Base-by-base conservation (phyloP, 257 asterid species). In the Eucommia ulmoides region DNA sequence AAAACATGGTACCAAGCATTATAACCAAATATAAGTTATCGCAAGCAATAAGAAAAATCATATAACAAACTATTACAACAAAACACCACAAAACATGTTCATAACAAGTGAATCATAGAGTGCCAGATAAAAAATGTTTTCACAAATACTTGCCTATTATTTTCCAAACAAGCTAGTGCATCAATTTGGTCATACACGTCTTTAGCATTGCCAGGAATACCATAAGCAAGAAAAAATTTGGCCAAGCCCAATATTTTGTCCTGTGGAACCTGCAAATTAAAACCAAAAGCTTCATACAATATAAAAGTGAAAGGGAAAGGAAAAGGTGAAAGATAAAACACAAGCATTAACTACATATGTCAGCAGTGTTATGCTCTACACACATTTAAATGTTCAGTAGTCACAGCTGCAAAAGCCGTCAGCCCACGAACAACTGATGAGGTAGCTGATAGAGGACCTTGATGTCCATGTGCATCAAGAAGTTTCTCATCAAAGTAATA, bases 401-500 rank as follows among this genome's bases (percentile, higher is more conserved):
- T 48, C 44, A 67, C 79, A 25, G 67, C 58, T 49, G 95, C 84
- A 73, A 86, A 76, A 63, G 93, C 81, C 52, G 84, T 65, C 56
- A 83, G 50, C 58, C 99, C 99, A 49, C 80, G 85, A 66, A 83
- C 80, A 45, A 91, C 81, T 7, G 94, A 64, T 19, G 95, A 83
- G 41, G 99, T 83, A 57, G 88, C 87, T 46, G 95, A 75, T 58
- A 91, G 72, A 53, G 97, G 93, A 61, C 89, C 87, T 54, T 75
- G 80, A 66, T 72, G 79, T 49, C 78, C 93, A 59, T 45, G 74
- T 45, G 75, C 81, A 65, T 78, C 95, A 71, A 75, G 81, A 68
- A 73, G 76, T 70, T 84, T 88, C 69, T 88, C 95, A 65, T 82
- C 94, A 47, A 91, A 91, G 83, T 75, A 86, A 76, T 66, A 83